phyloP scores from a whole-genome alignment of 371 early-diverging fungal species.

The Apophysomyces variabilis region DNA sequence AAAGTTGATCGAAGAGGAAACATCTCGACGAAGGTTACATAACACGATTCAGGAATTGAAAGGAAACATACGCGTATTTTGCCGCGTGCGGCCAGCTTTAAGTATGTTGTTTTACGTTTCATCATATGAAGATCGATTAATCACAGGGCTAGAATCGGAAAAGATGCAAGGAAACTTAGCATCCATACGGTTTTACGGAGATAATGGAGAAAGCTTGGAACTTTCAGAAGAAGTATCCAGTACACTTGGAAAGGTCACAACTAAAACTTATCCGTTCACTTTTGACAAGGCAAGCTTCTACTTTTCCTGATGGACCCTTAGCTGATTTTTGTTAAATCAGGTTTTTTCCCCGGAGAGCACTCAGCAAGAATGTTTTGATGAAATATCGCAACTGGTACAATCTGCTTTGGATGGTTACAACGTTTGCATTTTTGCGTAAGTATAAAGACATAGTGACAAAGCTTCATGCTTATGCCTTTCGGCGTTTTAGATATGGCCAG shows the following conservation, averaged over 20 bases:
- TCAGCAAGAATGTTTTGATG: constrained; percentile 92
- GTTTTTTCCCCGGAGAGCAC: constrained; percentile 76
- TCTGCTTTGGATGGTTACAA: constrained; percentile 97
- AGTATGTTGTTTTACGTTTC: constrained; percentile 24
- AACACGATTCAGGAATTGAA: constrained; percentile 96
- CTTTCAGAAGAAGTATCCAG: constrained; percentile 45
- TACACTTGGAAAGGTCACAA: constrained; percentile 43
- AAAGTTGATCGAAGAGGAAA: constrained; percentile 78
- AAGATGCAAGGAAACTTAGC: constrained; percentile 24
- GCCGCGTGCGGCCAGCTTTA: constrained; percentile 88
- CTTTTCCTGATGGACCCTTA: neutral
- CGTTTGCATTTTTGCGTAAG: constrained; percentile 95
- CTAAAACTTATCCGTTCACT: constrained; percentile 72
- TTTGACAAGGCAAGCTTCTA: constrained; percentile 67
- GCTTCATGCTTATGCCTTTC: neutral
- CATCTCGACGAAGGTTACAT: constrained; percentile 79
- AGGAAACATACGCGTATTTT: constrained; percentile 98
- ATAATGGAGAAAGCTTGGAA: constrained; percentile 58
- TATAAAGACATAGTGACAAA: neutral
- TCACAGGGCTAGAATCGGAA: constrained; percentile 24
- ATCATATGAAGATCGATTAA: neutral
- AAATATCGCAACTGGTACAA: constrained; percentile 94
- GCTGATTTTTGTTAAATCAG: constrained; percentile 7
- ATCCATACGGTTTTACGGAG: constrained; percentile 45
- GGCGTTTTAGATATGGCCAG: constrained; percentile 84